A percentile compares a stretch with the other conserved stretches of the same genome.
Evolutionary conservation across 2,329 filamentous ascomycete species (phyloP).

Genomic region (Trichoderma atroviride): DNA sequence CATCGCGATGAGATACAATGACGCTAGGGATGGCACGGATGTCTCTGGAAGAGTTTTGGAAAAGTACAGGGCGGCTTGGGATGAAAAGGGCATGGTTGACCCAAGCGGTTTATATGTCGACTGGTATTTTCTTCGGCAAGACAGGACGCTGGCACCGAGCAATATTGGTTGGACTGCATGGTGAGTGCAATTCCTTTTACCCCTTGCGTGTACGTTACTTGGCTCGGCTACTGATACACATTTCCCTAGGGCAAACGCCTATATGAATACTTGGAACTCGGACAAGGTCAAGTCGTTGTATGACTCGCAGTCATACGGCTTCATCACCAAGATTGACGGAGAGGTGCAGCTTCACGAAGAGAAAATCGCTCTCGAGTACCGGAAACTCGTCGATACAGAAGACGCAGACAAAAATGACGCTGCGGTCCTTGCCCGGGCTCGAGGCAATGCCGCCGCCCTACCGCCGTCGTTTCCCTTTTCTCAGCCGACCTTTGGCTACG

Average conservation of each 20-base stretch:
- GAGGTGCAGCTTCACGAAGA: slow-evolving; percentile 32
- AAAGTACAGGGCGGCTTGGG: slow-evolving; percentile 43
- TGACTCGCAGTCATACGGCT: slow-evolving; percentile 33
- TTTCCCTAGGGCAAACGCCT: slow-evolving; percentile 34
- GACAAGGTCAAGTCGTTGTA: slow-evolving; percentile 35
- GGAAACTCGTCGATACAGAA: slow-evolving; percentile 27
- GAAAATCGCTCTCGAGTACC: slow-evolving; percentile 33
- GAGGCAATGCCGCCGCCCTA: slow-evolving; percentile 25
- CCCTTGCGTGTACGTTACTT: background rate
- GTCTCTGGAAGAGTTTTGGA: slow-evolving; percentile 36
- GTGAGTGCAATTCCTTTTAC: background rate
- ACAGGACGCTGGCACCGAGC: background rate
- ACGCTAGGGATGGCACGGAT: slow-evolving; percentile 34
- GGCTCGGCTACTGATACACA: background rate
- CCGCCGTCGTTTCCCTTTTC: background rate
- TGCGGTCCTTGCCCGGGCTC: slow-evolving; percentile 12
- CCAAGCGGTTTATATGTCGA: slow-evolving; percentile 34
- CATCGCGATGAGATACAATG: slow-evolving; percentile 26
- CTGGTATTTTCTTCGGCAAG: slow-evolving; percentile 27
- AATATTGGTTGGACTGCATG: slow-evolving; percentile 8
- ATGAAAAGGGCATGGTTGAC: slow-evolving; percentile 33
- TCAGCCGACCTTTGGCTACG: slow-evolving; percentile 34
- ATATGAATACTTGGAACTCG: slow-evolving; percentile 45
- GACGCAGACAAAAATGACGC: slow-evolving; percentile 28
- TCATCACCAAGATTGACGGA: slow-evolving; percentile 34